Base-by-base conservation (phyloP, 352 stramenopile genomes). In the Pythium pyrilobum region DNA sequence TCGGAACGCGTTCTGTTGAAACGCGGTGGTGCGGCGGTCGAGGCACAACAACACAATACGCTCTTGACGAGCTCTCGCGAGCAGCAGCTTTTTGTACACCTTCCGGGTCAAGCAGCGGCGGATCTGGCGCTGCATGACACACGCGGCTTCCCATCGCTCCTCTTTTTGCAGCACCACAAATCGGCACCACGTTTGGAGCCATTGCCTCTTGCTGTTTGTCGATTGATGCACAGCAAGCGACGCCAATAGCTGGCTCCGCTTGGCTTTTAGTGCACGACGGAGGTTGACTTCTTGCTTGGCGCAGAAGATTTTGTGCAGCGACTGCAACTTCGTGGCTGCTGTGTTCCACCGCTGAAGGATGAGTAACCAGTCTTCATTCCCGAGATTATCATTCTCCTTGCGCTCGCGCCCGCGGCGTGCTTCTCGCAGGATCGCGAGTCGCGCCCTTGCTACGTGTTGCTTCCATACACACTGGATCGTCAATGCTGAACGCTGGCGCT, bases 391-490 rank as follows among this genome's bases (percentile, higher is more conserved):
- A 25, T 78, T 83, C 21, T 69, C 71, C 0, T 23, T 25, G 0
- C 25, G 21, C 53, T 91, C 78, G n/a, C 65, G 51, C 5, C 67
- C 32, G 20, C 60, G 64, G 6, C 67, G 67, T 33, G 67, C 33
- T 15, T 68, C 16, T 11, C 53, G 50, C 38, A 77, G 57, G 7
- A 44, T 46, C 9, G 25, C 41, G 16, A 80, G 56, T 27, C 72
- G 34, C 5, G 46, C 13, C 2, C 59, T 56, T n/a, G 72, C 65
- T 23, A 39, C 18, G 34, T 64, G 61, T 21, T 64, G 44, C 24
- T 68, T 59, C 76, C 70, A 87, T 3, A 60, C 56, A 37, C 74
- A 74, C 56, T 87, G 76, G 42, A 89, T 80, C 4, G 53, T 46
- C 13, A 69, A 37, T 20, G 64, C 66, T 15, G 62, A 66, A 2